Evolutionary conservation across 2,329 filamentous ascomycete genomes (phyloP), one percentile per base, ranked within the genome.

Genomic region (Neoscytalidium dimidiatum): DNA sequence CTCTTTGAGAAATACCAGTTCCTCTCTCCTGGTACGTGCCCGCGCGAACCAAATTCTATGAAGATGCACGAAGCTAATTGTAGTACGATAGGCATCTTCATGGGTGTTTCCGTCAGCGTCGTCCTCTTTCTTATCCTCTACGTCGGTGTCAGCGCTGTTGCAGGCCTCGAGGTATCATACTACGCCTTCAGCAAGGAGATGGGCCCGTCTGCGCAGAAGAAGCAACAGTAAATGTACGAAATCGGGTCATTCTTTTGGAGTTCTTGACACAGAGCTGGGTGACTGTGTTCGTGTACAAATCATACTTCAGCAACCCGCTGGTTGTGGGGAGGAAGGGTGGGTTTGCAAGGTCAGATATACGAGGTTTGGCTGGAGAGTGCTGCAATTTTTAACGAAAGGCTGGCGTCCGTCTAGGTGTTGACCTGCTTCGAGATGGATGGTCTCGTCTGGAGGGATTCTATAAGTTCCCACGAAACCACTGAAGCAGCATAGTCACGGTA

Each of bases 131-230:
- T 86, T 29, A 94, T 98, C 69, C 82, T 97, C 5, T 89, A 90
- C 69, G 89, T 94, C 64, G 95, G 90, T 14, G 80, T 98, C 64
- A 86, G 79, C 66, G 93, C 91, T 14, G 83, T 98, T 13, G 82
- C 86, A 6, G 94, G 92, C 70, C 84, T 99, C 19, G 85, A 97
- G 77, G 92, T 98, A 31, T 91, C 92, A 0, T 98, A 98, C 77
- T 92, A 91, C 68, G 93, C 95, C 1, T 99, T 98, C 75, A 94
- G 96, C 76, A 97, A 97, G 83, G 94, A 97, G 71, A 96, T 92
- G 84, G 92, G 93, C 0, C 92, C 92, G n/a, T 84, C 88, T 41
- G 90, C 90, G 33, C 92, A 96, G 79, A 96, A 94, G 87, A 96
- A 88, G 76, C 79, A 92, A 82, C 85, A 89, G 79, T 85, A 84